Conservation (phyloP, 306 rosid genomes). For the Quercus wislizeni region DNA sequence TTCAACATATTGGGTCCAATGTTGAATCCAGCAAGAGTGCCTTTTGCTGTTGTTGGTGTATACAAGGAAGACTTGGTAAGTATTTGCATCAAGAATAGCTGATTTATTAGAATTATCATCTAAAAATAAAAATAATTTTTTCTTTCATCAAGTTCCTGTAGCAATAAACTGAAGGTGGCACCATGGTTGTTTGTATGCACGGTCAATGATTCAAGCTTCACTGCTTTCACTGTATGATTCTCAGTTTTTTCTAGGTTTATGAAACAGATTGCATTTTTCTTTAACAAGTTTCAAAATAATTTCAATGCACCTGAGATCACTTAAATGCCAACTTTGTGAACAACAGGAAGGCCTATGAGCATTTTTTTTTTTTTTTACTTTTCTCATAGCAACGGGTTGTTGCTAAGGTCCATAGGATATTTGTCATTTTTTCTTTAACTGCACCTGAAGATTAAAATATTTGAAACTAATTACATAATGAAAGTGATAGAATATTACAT, state of each 20-base stretch:
- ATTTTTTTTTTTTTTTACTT: too few relatives aligned
- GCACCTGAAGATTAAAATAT: neutral
- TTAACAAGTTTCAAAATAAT: neutral
- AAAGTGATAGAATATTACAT: neutral
- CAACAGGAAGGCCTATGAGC: neutral
- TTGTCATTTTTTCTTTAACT: neutral
- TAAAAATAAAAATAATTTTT: neutral
- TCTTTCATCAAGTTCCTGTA: neutral
- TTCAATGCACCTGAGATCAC: neutral
- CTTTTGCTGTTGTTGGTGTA: slow-evolving; percentile 95
- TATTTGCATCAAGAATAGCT: neutral
- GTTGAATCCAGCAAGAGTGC: slow-evolving; percentile 90
- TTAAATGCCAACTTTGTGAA: neutral
- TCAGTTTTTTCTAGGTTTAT: neutral
- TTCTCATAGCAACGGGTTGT: neutral
- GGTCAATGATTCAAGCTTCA: neutral
- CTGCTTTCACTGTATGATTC: neutral
- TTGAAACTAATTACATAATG: neutral
- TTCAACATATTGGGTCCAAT: slow-evolving; percentile 90
- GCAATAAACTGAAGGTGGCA: neutral
- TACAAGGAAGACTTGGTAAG: slow-evolving; percentile 74
- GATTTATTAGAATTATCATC: neutral
- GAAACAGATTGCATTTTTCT: neutral
- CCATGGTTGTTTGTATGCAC: neutral
- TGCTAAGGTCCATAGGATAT: neutral